Percentiles rank a stretch among this genome's conserved stretches.
Evolutionary conservation across 176 grass and related monocot genomes (phyloP).

Genomic region (Eremochloa ophiuroides): DNA sequence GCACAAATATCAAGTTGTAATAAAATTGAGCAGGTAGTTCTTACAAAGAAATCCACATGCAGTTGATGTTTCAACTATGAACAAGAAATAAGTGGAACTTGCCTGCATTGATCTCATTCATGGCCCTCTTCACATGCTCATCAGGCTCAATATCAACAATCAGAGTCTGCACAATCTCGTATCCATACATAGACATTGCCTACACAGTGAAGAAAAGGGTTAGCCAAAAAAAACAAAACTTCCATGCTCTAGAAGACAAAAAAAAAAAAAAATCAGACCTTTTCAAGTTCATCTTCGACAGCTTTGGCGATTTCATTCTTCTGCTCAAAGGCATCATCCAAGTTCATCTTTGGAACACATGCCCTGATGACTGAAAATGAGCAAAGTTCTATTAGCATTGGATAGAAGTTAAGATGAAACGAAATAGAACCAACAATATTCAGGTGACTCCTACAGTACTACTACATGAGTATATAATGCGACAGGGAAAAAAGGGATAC

Average conservation of each 20-base stretch:
- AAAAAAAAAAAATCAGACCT: conserved; percentile 44
- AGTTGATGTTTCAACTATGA: not conserved
- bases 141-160: conserved; percentile 90
- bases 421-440: conserved; percentile 7
- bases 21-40: not conserved
- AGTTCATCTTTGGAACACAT: conserved; percentile 79
- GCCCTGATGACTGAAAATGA: conserved; percentile 75
- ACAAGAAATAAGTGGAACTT: conserved; percentile 19
- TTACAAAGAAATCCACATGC: not conserved
- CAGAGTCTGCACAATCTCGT: conserved; percentile 84
- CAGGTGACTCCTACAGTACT: not conserved
- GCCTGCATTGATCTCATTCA: conserved; percentile 96
- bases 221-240: not conserved
- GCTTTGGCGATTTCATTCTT: conserved; percentile 87
- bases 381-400: conserved; percentile 27
- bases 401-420: not conserved
- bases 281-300: conserved; percentile 87
- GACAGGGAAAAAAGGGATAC: not conserved
- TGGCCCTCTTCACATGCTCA: conserved; percentile 73
- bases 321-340: conserved; percentile 85
- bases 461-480: not conserved
- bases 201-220: conserved; percentile 21
- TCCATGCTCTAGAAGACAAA: not conserved
- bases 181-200: conserved; percentile 89
- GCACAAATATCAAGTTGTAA: conserved; percentile 7